Evolutionary conservation across 768 basidiomycete genomes (phyloP), one percentile per base, ranked within the genome.

Genomic region (Russula ochroleuca): DNA sequence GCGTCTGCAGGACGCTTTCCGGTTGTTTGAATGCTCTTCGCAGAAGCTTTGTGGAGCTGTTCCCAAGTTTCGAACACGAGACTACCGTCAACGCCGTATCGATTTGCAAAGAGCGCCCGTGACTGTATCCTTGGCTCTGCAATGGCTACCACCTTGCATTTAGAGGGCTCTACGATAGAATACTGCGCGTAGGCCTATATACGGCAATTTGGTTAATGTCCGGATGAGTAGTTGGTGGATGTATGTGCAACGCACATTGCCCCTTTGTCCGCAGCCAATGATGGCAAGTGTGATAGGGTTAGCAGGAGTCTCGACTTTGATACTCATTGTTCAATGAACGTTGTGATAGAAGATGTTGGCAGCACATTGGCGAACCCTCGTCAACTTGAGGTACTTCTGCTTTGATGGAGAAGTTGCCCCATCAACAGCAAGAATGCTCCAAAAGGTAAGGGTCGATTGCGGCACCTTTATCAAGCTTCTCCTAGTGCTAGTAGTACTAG

Each of bases 181-280:
- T 89, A 92, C 35, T 64, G 65, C 0, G 86, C 80, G 67, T 94
- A 94, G 23, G 72, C 74, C 87, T 92, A 65, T 9, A 51, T 54
- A 15, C 55, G 15, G 25, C 7, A 43, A 25, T 8, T 5, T 10
- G 40, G 31, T 17, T n/a, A 38, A 37, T n/a, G 21, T 56, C 54
- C 5, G 63, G 21, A 45, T 3, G 9, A 31, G 45, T 40, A 33
- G 48, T 33, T 48, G 47, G 37, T 9, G 5, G 23, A 25, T 17
- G 37, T 37, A 13, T n/a, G 31, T 31, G 65, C 75, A 38, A 66
- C 76, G 40, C 65, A 91, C 92, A 77, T 79, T 80, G 57, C 92
- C 93, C 60, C 93, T 84, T 72, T 90, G 85, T 7, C 93, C 93
- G 69, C 90, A 92, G 21, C 93, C 93, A 37, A 95, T 73, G 64